Evolutionary conservation across 129 eudicot genomes (phyloP).

Genomic region (Artemisia argyi): DNA sequence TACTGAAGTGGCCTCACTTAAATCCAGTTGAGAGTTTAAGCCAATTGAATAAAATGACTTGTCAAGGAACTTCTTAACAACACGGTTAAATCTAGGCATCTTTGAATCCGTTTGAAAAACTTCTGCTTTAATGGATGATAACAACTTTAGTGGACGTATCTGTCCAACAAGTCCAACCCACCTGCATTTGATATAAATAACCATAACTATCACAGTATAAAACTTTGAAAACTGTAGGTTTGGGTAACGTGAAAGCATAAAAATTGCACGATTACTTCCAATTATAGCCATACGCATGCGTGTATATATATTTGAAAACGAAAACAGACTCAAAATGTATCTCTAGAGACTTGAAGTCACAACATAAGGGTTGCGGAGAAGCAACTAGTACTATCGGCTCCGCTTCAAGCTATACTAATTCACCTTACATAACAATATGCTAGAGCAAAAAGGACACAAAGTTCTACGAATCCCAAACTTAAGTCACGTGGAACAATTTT

Average conservation of each 20-base stretch:
- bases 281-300: neutral
- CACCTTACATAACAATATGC: neutral
- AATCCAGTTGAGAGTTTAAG: slow-evolving; percentile 44
- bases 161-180: slow-evolving; percentile 85
- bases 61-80: slow-evolving; percentile 63
- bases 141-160: slow-evolving; percentile 72
- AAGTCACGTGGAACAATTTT: neutral
- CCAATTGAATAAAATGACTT: slow-evolving; percentile 69
- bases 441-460: neutral
- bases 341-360: no score
- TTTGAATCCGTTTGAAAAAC: slow-evolving; percentile 36
- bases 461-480: neutral
- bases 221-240: slow-evolving; percentile 1
- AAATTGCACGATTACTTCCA: slow-evolving; percentile 1
- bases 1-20: slow-evolving; percentile 50
- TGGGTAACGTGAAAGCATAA: neutral
- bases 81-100: slow-evolving; percentile 38
- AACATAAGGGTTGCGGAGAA: no score
- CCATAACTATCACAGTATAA: slow-evolving; percentile 3
- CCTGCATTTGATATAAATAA: slow-evolving; percentile 41
- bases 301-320: no score
- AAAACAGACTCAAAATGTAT: no score
- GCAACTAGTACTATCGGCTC: no score
- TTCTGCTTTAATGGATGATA: slow-evolving; percentile 57
- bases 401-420: neutral